Evolutionary conservation across 495 filamentous ascomycete genomes (phyloP), one percentile per base, ranked within the genome.

Genomic region (Penicillium canescens): DNA sequence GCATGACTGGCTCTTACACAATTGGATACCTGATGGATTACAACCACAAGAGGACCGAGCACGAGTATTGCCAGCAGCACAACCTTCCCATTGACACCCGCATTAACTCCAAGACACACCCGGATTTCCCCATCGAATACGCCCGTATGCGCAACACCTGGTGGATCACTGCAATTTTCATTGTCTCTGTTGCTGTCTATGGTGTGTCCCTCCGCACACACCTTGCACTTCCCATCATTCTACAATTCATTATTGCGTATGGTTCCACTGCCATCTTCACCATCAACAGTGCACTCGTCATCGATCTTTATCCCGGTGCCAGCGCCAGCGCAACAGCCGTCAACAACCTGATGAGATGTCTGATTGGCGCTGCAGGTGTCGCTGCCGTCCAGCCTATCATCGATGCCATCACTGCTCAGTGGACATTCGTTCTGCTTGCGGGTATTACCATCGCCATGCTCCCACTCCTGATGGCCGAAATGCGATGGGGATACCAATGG

Each of bases 251-350:
- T 36, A 74, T 82, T 50, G 72, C 72, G 3, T 73, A 66, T 53
- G 66, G 67, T 23, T 60, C 72, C 12, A 76, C 70, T 3, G 68
- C 66, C 11, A 69, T 76, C 46, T 82, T 82, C 57, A 85, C 80
- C 45, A 78, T 83, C 56, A 78, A 84, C 56, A 79, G 73, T 51
- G 78, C 82, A 0, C 64, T 91, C 55, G 66, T 90, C 18, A 80
- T 90, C 11, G 88, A 92, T 54, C 72, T 89, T 6, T 85, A 86
- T 52, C 82, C 82, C 0, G 74, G 76, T 2, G 76, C 68, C 2
- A 84, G 85, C 3, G 82, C 81, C 0, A 85, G 86, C 9, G 86
- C 85, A 0, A 86, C 86, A 0, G 88, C 88, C 0, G 82, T 85
- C 7, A 88, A 88, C 60, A 91, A 92, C 59, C 63, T 92, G 37